phyloP scores from a whole-genome alignment of 345 rosid genomes.

The Aethionema arabicum region DNA sequence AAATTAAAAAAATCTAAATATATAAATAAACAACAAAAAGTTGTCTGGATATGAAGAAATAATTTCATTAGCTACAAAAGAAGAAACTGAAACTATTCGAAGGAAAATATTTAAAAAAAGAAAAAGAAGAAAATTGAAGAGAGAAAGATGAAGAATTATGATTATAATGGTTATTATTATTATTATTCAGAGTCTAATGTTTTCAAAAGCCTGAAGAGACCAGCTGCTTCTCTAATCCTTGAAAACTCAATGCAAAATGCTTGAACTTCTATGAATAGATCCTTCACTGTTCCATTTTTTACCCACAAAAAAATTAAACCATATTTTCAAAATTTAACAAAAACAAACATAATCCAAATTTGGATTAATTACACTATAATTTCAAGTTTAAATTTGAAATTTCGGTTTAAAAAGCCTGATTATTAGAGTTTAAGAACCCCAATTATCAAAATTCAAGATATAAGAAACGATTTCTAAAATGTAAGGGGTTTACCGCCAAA shows the following conservation, averaged over 20 bases:
- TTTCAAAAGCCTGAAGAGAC: conserved; percentile 82
- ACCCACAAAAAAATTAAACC: too few species aligned
- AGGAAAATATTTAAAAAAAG: background rate
- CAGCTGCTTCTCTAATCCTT: conserved; percentile 83
- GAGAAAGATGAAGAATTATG: conserved; percentile 5
- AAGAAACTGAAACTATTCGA: background rate
- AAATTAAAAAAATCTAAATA: background rate
- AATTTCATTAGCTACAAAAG: conserved; percentile 33
- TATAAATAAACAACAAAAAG: background rate
- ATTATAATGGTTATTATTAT: conserved; percentile 1
- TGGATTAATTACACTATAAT: too few species aligned
- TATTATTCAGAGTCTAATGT: conserved; percentile 48
- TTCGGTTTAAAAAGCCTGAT: too few species aligned
- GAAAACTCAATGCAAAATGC: conserved; percentile 98
- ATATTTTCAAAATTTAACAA: too few species aligned
- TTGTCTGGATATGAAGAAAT: conserved; percentile 23
- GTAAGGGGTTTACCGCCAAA: too few species aligned
- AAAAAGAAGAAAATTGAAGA: conserved; percentile 2
- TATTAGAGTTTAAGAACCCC: too few species aligned
- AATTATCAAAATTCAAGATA: too few species aligned
- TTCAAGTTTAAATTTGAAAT: too few species aligned
- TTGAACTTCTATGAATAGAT: conserved; percentile 92
- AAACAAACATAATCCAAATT: too few species aligned
- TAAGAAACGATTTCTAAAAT: too few species aligned
- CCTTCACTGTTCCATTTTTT: conserved; percentile 62